A percentile compares a stretch with the other conserved stretches of the same genome.
Evolutionary conservation across 768 basidiomycete genomes (phyloP).

Genomic region (Lentinus tigrinus): DNA sequence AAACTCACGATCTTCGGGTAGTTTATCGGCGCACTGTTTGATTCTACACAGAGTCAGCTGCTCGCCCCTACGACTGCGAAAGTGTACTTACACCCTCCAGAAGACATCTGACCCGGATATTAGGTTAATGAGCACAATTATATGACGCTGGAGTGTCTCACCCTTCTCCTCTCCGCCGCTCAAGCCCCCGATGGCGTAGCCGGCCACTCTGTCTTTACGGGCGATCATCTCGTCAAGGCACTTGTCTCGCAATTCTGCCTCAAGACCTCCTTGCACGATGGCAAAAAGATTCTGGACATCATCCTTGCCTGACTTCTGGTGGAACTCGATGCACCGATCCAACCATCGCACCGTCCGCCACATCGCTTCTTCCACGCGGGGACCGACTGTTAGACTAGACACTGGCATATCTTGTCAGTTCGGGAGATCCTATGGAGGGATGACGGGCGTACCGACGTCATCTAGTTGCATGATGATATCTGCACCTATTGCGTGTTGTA

Average conservation of each 20-base stretch:
- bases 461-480: slow-evolving; percentile 97
- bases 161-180: slow-evolving; percentile 94
- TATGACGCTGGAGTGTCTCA: too few relatives aligned
- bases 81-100: slow-evolving; percentile 70
- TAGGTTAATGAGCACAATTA: too few relatives aligned
- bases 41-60: slow-evolving; percentile 48
- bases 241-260: slow-evolving; percentile 63
- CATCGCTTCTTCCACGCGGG: slow-evolving; percentile 87
- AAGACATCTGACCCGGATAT: slow-evolving; percentile 66
- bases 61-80: slow-evolving; percentile 6
- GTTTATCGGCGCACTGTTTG: slow-evolving; percentile 73
- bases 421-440: neutral
- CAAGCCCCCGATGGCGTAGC: slow-evolving; percentile 88
- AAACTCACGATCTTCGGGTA: slow-evolving; percentile 74
- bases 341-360: slow-evolving; percentile 86
- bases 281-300: slow-evolving; percentile 83
- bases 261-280: slow-evolving; percentile 87
- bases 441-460: slow-evolving; percentile 68
- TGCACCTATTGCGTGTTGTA: slow-evolving; percentile 87
- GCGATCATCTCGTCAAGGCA: slow-evolving; percentile 83
- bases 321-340: slow-evolving; percentile 80
- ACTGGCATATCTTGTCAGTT: slow-evolving; percentile 41
- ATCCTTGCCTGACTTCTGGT: slow-evolving; percentile 64
- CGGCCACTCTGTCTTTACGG: slow-evolving; percentile 73
- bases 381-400: slow-evolving; percentile 75